Base-by-base conservation (phyloP, 2,329 filamentous ascomycete genomes). In the Stagonosporopsis rhizophila region DNA sequence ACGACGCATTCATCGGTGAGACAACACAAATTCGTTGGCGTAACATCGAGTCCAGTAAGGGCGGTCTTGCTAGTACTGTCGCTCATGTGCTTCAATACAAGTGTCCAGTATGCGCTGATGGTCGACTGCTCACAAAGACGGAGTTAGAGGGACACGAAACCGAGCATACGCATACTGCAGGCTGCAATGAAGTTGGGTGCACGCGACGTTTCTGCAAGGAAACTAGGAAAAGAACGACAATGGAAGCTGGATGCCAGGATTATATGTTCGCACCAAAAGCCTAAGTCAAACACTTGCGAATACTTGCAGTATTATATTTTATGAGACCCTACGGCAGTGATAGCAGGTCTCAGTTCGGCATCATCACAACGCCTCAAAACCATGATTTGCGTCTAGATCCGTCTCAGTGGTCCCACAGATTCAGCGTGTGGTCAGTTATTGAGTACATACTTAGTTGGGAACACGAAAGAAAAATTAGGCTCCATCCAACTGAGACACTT, bases 1-100 rank as follows among this genome's bases (percentile, higher is more conserved):
- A 59, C 2, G 66, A 67, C 14, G 67, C 61, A 35, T 61, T 67
- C 30, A 32, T 72, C 1, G 60, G 66, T 17, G 48, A 59, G 4
- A 74, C 70, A 2, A 74, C 71, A 1, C 57, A 66, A 3, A 56
- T 75, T 5, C 61, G 68, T 17, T 74, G 70, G 68, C 53, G 22
- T 0, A 42, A 61, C n/a, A 58, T 65, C 2, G 65, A 65, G 6
- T 40, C 50, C 0, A 32, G 15, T 14, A 37, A 23, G 14, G 41
- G 55, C 5, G 56, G 57, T 8, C 56, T 57, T 7, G 51, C 27
- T 20, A 27, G 14, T 41, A 56, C 59, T 6, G 35, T 47, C 1
- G 38, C 52, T 1, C 50, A 51, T 4, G 57, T 72, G 2, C 25
- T 71, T 1, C 52, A 61, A 19, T 58, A 60, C 41, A 58, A 53